A percentile compares a stretch with the other conserved stretches of the same genome.
Evolutionary conservation across 352 stramenopile genomes (phyloP).

Genomic region (Plasmopara viticola): DNA sequence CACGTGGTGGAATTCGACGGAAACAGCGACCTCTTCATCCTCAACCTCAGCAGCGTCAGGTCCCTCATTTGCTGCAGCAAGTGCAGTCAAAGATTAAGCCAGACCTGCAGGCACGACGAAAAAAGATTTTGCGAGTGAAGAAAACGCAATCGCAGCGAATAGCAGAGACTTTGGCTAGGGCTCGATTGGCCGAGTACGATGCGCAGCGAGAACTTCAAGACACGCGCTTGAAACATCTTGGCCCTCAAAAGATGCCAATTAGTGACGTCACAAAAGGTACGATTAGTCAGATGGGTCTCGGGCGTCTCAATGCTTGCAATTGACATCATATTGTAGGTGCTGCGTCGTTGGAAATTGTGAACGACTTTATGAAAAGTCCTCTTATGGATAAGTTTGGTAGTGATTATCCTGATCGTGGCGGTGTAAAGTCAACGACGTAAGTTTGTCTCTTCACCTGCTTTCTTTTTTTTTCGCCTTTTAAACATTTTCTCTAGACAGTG

Average conservation of each 20-base stretch:
- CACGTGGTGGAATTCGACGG: constrained; percentile 1
- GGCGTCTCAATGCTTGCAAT: background rate
- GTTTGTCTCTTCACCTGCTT: background rate
- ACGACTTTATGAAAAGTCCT: constrained; percentile 71
- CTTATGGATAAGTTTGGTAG: constrained; percentile 62
- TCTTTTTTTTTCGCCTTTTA: background rate
- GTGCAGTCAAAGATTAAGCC: constrained; percentile 57
- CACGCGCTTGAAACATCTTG: constrained; percentile 11
- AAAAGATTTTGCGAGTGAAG: constrained; percentile 65
- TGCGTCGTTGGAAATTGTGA: constrained; percentile 72
- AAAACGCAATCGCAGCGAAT: constrained; percentile 75
- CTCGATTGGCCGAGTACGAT: constrained; percentile 56
- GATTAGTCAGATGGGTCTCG: background rate
- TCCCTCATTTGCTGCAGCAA: constrained; percentile 24
- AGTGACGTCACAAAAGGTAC: constrained; percentile 54
- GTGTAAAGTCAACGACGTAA: constrained; percentile 7
- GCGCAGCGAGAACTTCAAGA: constrained; percentile 27
- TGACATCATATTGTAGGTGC: constrained; percentile 30
- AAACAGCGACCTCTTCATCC: constrained; percentile 7
- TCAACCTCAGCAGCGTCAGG: constrained; percentile 8
- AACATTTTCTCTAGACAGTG: background rate
- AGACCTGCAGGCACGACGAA: constrained; percentile 38
- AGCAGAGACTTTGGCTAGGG: constrained; percentile 53
- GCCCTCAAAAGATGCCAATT: constrained; percentile 36
- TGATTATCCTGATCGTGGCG: background rate